Evolutionary conservation across 371 early-diverging fungal genomes (phyloP), one percentile per base, ranked within the genome.

Genomic region (Actinomortierella wolfii): DNA sequence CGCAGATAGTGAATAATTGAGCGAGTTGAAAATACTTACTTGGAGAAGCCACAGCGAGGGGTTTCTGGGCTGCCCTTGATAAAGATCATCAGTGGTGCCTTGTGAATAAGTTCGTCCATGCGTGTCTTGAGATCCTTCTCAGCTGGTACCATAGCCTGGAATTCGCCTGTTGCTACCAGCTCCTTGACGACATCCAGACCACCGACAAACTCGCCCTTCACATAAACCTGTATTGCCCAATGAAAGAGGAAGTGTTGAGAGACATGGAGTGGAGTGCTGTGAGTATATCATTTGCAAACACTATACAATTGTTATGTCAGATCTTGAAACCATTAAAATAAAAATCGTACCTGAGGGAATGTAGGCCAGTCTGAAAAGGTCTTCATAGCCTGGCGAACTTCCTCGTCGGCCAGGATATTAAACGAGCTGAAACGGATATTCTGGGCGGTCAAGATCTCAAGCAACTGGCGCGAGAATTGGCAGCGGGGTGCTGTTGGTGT

Each of bases 131-230:
- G 78, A 62, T 90, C 89, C 68, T 90, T 89, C 64, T 89, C 89
- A 51, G 85, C 79, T 14, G 91, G 90, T 28, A 84, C 61, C 63
- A 91, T 65, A 20, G 78, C 82, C 46, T 85, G 79, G 69, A 94
- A 88, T 66, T 95, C 96, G 20, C 91, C 92, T 7, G 86, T 81
- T 8, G 84, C 85, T 18, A 90, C 78, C 80, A 95, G 76, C 68
- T 95, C 94, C 68, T 93, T 93, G 52, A 97, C 76, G 57, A 94
- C 91, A 78, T 97, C 97, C 42, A 94, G 78, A 29, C 97, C 97
- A 23, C 97, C 97, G 18, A 94, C 78, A 58, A 97, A 82, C 67
- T 92, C 91, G 17, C 94, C 92, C 52, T 91, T 82, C 20, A 95
- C 83, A 74, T 93, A 97, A 5, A 95, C 78, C 60, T 67, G 41